Evolutionary conservation across 768 basidiomycete species (phyloP), one percentile per base, ranked within the genome.

Genomic region (Sporobolomyces pararoseus): DNA sequence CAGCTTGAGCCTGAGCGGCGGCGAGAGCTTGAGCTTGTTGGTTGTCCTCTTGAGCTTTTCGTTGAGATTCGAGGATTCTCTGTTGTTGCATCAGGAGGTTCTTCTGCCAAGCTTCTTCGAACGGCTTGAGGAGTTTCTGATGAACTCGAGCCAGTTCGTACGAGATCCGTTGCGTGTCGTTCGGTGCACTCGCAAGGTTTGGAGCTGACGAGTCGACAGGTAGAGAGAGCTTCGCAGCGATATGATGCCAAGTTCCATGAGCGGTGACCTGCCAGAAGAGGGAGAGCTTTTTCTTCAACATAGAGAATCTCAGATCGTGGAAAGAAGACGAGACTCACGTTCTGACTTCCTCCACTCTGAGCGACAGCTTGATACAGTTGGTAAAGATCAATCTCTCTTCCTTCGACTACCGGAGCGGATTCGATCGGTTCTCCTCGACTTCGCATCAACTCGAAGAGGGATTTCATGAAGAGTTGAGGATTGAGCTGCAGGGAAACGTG

Each of bases 341-440:
- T 31, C 32, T 47, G 42, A 17, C 62, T 66, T 19, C 76, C 76
- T 19, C 76, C 76, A 2, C 32, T 21, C n/a, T 63, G 47, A 60
- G 61, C 55, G 21, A 76, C 76, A 23, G 53, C 63, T 53, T 70
- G 72, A 42, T 73, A 76, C 12, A 76, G 65, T 53, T 66, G 72
- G 37, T 71, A 71, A 14, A 76, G 59, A 50, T 76, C 76, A 46
- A 76, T 68, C 53, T 76, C 74, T 17, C 57, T 55, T 3, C 69
- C 74, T 17, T 76, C 71, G 23, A 75, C 61, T 50, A 14, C 58
- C 29, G 76, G 76, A 12, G 65, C 63, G 27, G 63, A 62, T 23
- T 66, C 66, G 59, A 76, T 72, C 55, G 76, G 74, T 53, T 74
- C 74, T 31, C 74, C 76, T 7, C 76, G 68, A 32, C 68, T 72